Base-by-base conservation (phyloP, 2,329 filamentous ascomycete species). In the Calonectria leucothoes region DNA sequence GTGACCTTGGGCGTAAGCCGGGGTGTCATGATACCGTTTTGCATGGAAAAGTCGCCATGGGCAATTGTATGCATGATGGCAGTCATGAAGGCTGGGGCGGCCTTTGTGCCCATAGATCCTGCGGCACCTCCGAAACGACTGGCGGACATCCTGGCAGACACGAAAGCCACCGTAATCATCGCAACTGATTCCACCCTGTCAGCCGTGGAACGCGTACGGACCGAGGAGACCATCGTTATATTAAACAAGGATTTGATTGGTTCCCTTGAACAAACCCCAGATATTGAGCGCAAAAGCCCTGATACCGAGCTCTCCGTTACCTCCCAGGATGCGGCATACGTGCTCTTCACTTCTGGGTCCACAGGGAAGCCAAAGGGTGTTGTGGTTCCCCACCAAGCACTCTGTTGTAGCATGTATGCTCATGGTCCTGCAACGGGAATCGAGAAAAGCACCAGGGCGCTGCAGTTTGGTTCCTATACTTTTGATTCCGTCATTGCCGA, bases 311-410 rank as follows among this genome's bases (percentile, higher is more conserved):
- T 29, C 25, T 31, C 14, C 12, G 6, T 11, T 12, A 55, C 27
- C 17, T 29, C 51, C 12, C 15, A 33, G 1, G 31, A 55, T 23
- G 12, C 49, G 17, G 48, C 61, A 1, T 82, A 82, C 57, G 87
- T 89, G 71, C 87, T 90, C 77, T 91, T 90, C 79, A 91, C 89
- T 12, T 90, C 88, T 3, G 89, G 89, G 35, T 89, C 86, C 37
- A 91, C 89, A 0, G 89, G 89, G 12, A 83, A 83, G 23, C 89
- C 89, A 0, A 91, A 91, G 80, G 89, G 88, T 29, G 87, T 89
- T 29, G 84, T 88, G 29, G 27, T 66, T 15, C 37, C 45, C 7
- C 64, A 66, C 23, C 37, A 31, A 0, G 25, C 42, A 33, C 25
- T 52, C 0, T 66, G 42, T 23, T 49, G 25, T 11, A 66, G 64